Percentiles rank a stretch among this genome's conserved stretches.
phyloP scores from a whole-genome alignment of 1,139 yeast genomes.

The Scheffersomyces illinoinensis region DNA sequence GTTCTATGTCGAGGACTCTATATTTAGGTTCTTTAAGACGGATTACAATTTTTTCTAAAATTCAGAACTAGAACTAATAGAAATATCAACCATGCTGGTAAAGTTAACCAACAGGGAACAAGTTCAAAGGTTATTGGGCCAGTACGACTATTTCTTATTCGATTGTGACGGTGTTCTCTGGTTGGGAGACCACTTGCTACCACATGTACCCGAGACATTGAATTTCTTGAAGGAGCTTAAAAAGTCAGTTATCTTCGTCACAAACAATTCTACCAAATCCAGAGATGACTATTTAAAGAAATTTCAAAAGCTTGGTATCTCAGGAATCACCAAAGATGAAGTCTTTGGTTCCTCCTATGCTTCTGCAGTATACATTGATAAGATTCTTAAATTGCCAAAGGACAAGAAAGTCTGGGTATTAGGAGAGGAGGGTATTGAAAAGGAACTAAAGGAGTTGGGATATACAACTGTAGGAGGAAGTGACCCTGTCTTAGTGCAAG shows the following conservation, averaged over 20 bases:
- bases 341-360: slow-evolving; percentile 93
- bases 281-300: slow-evolving; percentile 74
- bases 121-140: slow-evolving; percentile 23
- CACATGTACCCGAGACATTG: slow-evolving; percentile 41
- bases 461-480: slow-evolving; percentile 46
- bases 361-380: slow-evolving; percentile 79
- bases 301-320: slow-evolving; percentile 72
- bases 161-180: slow-evolving; percentile 54
- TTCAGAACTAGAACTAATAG: not conserved
- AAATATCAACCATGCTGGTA: slow-evolving; percentile 13
- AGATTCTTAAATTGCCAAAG: slow-evolving; percentile 69
- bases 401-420: slow-evolving; percentile 56
- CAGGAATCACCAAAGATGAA: slow-evolving; percentile 62
- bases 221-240: slow-evolving; percentile 28
- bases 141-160: slow-evolving; percentile 43
- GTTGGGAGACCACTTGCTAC: slow-evolving; percentile 49
- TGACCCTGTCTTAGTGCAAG: slow-evolving; percentile 29
- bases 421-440: slow-evolving; percentile 48
- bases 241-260: slow-evolving; percentile 82
- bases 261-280: slow-evolving; percentile 93
- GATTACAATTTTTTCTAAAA: not conserved
- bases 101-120: slow-evolving; percentile 23
- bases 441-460: slow-evolving; percentile 43
- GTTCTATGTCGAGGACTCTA: not conserved
- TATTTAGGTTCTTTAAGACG: not conserved